Base-by-base conservation (phyloP, 192 early-diverging fungal genomes). In the Backusella tarrabulga region DNA sequence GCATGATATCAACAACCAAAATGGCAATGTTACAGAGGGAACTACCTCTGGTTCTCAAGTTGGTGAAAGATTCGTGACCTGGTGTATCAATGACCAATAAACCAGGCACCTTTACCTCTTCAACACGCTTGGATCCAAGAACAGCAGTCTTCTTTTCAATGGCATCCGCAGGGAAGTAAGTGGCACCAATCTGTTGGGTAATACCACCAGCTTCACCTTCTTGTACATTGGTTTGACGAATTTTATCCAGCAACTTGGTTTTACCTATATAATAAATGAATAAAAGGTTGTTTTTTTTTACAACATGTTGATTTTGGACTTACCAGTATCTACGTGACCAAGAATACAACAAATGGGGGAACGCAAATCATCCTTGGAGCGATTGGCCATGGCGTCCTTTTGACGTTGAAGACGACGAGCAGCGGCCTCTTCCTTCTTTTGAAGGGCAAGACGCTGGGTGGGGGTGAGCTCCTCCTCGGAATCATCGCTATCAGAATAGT, bases 121-220 rank as follows among this genome's bases (percentile, higher is more conserved):
- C 79, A 38, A 68, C 72, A 63, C 60, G 70, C 1, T 67, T 46
- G 3, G 38, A 46, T 68, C 82, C 82, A 67, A 99, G 83, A 52
- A 90, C 86, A 0, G 91, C 91, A 34, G 97, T 98, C 88, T 99
- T 99, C 77, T 91, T 86, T 82, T 90, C 89, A 77, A 99, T 97
- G 34, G 95, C 95, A 40, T 95, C 93, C 71, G 95, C 89, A n/a
- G 97, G 98, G 91, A 99, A 98, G 87, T 94, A 99, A 34, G 97
- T 98, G 17, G 98, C 98, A 85, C 98, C 98, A 76, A 99, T 99
- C 81, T 99, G 98, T 85, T 99, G 98, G 12, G 98, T 99, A 83
- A 99, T 99, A 85, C 98, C 98, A 79, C 98, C 98, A 40, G 98
- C 98, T 91, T 99, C 98, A 73, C 97, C 97, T 74, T 94, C 98